Conservation (phyloP, 202 grass and related monocot species). For the Carex sylvatica region DNA sequence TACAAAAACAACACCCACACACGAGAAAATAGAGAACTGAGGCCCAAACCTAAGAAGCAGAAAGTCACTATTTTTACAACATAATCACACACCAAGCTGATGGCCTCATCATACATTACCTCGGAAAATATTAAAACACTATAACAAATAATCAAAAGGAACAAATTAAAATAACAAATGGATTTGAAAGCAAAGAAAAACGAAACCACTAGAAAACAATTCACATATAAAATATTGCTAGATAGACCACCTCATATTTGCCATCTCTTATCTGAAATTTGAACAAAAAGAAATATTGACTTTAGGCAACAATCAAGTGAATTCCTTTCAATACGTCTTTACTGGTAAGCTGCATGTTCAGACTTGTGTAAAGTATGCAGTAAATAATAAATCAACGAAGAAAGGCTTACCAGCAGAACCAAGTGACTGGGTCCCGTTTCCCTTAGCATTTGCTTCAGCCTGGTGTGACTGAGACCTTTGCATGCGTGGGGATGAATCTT, state of each 20-base stretch:
- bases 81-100: slow-evolving; percentile 32
- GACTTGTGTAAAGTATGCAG: slow-evolving; percentile 3
- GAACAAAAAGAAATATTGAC: slow-evolving; percentile 7
- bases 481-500: slow-evolving; percentile 85
- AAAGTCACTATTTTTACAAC: slow-evolving; percentile 29
- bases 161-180: slow-evolving; percentile 35
- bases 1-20: slow-evolving; percentile 17
- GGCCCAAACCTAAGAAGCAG: slow-evolving; percentile 17
- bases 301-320: neutral
- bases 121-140: slow-evolving; percentile 13
- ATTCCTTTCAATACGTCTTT: neutral
- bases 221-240: slow-evolving; percentile 19
- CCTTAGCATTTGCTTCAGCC: slow-evolving; percentile 61
- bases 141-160: slow-evolving; percentile 37
- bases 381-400: slow-evolving; percentile 5
- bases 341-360: neutral
- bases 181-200: slow-evolving; percentile 29
- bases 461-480: slow-evolving; percentile 69
- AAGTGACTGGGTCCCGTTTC: slow-evolving; percentile 43
- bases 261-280: slow-evolving; percentile 75
- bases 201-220: slow-evolving; percentile 33
- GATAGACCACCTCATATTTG: slow-evolving; percentile 52
- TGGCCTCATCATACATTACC: slow-evolving; percentile 11
- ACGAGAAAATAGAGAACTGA: neutral
- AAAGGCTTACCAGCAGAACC: slow-evolving; percentile 57